Base-by-base conservation (phyloP, 2,329 filamentous ascomycete genomes). In the Chaetothyriales sp. region DNA sequence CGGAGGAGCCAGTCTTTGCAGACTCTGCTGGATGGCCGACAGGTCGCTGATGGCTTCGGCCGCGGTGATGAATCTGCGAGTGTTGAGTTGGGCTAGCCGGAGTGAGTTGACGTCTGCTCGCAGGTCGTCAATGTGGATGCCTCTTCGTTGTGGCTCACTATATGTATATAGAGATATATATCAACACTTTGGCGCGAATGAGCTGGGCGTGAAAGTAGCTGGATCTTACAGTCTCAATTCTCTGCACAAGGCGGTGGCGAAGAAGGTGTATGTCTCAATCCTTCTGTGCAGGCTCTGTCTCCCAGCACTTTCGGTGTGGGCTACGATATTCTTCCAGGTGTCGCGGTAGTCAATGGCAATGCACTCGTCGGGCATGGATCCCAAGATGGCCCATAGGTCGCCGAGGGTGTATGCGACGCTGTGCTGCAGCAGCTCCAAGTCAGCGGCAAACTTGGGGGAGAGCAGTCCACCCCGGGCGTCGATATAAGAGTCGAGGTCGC, bases 341-440 rank as follows among this genome's bases (percentile, higher is more conserved):
- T 69, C 65, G 51, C 69, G 67, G 58, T 76, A 76, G 28, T 68
- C 61, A 43, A 67, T 64, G 44, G 60, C 44, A 46, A 45, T 49
- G 62, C 60, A 54, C 64, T 18, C 55, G 40, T 49, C 47, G 44
- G 51, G 58, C 70, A 70, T 56, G 29, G 64, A 62, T 43, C 66
- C 70, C 47, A 77, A 69, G 58, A 72, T 69, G 7, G 67, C 64
- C 52, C 71, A 67, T 37, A 78, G 68, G 58, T 76, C 73, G 44
- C 73, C 67, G 18, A 78, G 66, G 1, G 77, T 80, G 57, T 70
- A 70, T 20, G 68, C 64, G 47, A 80, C 63, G 58, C 74, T 78
- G 4, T 66, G 65, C 25, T 71, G 68, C 22, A 74, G 68, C 45
- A 77, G 61, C 29, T 70, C 68, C 22, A 80, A 59, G 58, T 80